Percentiles rank a stretch among this genome's conserved stretches.
Conservation (phyloP, 148 eudicot genomes). For the Silene uniflora region DNA sequence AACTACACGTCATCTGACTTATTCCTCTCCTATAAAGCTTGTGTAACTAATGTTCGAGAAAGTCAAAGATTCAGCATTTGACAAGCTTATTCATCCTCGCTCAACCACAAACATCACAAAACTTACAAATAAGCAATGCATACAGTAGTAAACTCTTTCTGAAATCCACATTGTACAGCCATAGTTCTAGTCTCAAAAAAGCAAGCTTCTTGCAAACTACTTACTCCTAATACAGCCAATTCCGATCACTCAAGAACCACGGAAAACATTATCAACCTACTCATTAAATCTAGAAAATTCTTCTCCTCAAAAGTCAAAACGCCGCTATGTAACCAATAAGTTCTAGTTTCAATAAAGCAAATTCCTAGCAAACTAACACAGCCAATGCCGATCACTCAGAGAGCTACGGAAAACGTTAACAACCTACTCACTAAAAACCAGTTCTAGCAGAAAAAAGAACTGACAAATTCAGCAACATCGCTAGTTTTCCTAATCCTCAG, state of each 20-base stretch:
- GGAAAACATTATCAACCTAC: neutral
- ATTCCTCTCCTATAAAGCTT: neutral
- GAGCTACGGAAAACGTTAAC: neutral
- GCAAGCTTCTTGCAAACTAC: too few species aligned
- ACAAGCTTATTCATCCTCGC: too few species aligned
- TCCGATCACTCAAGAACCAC: too few species aligned
- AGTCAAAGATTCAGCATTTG: neutral
- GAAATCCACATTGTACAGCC: neutral
- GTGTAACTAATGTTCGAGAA: neutral
- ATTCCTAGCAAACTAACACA: too few species aligned
- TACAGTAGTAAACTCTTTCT: neutral
- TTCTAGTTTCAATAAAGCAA: too few species aligned
- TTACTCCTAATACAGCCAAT: too few species aligned
- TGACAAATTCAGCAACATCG: neutral
- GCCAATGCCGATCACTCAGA: too few species aligned
- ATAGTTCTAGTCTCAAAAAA: too few species aligned
- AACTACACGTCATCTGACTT: neutral
- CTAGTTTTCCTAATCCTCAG: neutral
- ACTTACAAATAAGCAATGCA: too few species aligned
- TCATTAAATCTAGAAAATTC: neutral
- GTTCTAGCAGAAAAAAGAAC: too few species aligned
- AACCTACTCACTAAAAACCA: neutral
- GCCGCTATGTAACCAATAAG: neutral
- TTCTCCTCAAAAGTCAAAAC: neutral
- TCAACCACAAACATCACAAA: too few species aligned